phyloP scores from a whole-genome alignment of 2,329 filamentous ascomycete genomes.

The Aureobasidium lini region DNA sequence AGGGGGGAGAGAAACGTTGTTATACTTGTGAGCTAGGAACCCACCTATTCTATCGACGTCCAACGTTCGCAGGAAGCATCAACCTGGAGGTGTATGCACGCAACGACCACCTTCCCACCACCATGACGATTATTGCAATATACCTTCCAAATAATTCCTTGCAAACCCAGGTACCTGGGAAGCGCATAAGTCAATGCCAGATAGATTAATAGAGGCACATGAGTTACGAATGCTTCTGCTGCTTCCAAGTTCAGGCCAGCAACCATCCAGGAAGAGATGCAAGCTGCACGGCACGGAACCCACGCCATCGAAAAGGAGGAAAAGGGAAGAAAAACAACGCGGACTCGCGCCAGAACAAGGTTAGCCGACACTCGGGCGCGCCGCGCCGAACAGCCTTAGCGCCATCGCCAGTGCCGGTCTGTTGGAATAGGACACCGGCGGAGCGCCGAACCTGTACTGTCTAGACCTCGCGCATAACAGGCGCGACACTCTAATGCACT shows the following conservation, averaged over 20 bases:
- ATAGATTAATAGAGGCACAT: slow-evolving; percentile 9
- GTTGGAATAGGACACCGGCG: slow-evolving; percentile 9
- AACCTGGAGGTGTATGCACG: slow-evolving; percentile 5
- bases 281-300: slow-evolving; percentile 8
- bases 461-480: slow-evolving; percentile 6
- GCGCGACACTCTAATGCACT: slow-evolving; percentile 8
- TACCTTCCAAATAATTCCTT: slow-evolving; percentile 8
- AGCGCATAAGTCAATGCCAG: slow-evolving; percentile 1
- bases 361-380: slow-evolving; percentile 7
- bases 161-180: slow-evolving; percentile 8
- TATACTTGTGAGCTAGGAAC: slow-evolving; percentile 10
- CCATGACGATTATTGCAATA: slow-evolving; percentile 2
- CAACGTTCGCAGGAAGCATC: slow-evolving; percentile 3
- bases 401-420: slow-evolving; percentile 2
- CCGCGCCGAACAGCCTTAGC: slow-evolving; percentile 12
- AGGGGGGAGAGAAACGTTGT: slow-evolving; percentile 5
- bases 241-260: background rate
- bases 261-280: background rate
- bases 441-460: slow-evolving; percentile 8
- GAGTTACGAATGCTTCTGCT: background rate
- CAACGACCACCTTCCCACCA: slow-evolving; percentile 1
- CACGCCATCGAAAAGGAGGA: slow-evolving; percentile 1
- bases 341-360: background rate
- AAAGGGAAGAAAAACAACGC: slow-evolving; percentile 3
- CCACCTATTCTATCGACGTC: background rate